A percentile compares a stretch with the other conserved stretches of the same genome.
Evolutionary conservation across 2,329 filamentous ascomycete species (phyloP).

Genomic region (Myriosclerotinia scirpicola): DNA sequence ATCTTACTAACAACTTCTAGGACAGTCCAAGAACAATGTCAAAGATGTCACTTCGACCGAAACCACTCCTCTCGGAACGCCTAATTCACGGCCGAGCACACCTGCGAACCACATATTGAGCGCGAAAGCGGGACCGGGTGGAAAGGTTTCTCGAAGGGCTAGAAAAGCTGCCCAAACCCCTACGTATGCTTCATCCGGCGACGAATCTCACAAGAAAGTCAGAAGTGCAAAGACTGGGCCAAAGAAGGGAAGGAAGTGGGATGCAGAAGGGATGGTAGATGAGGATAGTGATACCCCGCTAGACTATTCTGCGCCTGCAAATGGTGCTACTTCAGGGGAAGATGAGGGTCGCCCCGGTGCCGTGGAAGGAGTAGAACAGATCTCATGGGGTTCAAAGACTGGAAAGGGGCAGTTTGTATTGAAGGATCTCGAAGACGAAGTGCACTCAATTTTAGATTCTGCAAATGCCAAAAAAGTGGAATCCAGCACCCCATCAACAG

Average conservation of each 20-base stretch:
- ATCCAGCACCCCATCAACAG: conserved; percentile 48
- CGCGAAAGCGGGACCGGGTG: conserved; percentile 71
- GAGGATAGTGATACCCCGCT: conserved; percentile 75
- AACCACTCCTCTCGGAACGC: conserved; percentile 67
- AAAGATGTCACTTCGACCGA: conserved; percentile 47
- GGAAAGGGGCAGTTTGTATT: conserved; percentile 90
- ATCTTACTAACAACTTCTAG: conserved; percentile 25
- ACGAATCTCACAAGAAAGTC: conserved; percentile 65
- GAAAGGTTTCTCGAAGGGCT: conserved; percentile 77
- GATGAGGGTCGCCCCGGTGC: conserved; percentile 55
- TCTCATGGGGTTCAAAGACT: conserved; percentile 81
- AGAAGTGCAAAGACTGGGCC: conserved; percentile 56
- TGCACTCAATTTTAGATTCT: conserved; percentile 81
- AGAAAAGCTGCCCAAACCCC: conserved; percentile 64
- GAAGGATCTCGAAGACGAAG: conserved; percentile 90
- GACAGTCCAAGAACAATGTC: conserved; percentile 36
- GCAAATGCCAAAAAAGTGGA: conserved; percentile 66
- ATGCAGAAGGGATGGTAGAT: conserved; percentile 81
- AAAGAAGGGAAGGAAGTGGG: conserved; percentile 92
- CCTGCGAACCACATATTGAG: conserved; percentile 69
- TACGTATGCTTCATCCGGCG: conserved; percentile 74
- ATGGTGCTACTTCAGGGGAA: conserved; percentile 54
- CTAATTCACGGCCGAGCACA: conserved; percentile 78
- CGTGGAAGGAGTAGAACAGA: conserved; percentile 72
- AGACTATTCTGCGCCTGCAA: conserved; percentile 78